These are phyloP conservation scores for Adansonia gregorii DNA, from an alignment of 441 rosid genomes.

Conservation along the genomic window DNA sequence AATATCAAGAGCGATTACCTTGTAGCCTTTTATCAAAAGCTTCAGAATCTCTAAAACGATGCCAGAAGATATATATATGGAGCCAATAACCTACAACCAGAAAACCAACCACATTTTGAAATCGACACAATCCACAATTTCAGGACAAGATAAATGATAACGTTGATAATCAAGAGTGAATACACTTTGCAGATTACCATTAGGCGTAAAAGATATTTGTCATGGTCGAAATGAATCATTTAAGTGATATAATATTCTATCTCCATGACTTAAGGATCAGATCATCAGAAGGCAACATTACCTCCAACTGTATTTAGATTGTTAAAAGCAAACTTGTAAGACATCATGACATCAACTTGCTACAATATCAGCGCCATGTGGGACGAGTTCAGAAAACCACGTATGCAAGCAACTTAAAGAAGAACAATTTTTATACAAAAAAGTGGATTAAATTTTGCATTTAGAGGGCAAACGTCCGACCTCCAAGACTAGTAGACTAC, in stretches of 20 bases:
- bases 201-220: too few species aligned
- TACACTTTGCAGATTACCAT: background rate
- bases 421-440: background rate
- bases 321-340: constrained; percentile 2
- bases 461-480: background rate
- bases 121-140: background rate
- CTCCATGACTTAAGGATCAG: background rate
- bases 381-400: background rate
- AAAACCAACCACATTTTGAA: constrained; percentile 19
- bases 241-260: constrained; percentile 1
- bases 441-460: background rate
- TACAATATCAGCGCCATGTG: background rate
- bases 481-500: background rate
- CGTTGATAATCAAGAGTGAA: background rate
- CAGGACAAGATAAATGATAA: background rate
- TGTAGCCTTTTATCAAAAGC: constrained; percentile 66
- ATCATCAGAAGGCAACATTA: background rate
- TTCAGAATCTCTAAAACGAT: constrained; percentile 61
- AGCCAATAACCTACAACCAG: constrained; percentile 61
- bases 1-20: constrained; percentile 68
- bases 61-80: constrained; percentile 76
- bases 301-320: background rate
- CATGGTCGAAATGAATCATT: background rate
- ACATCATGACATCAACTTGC: constrained; percentile 12
- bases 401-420: background rate